Evolutionary conservation across 2,329 filamentous ascomycete genomes (phyloP).

Genomic region (Fusarium newnesense): DNA sequence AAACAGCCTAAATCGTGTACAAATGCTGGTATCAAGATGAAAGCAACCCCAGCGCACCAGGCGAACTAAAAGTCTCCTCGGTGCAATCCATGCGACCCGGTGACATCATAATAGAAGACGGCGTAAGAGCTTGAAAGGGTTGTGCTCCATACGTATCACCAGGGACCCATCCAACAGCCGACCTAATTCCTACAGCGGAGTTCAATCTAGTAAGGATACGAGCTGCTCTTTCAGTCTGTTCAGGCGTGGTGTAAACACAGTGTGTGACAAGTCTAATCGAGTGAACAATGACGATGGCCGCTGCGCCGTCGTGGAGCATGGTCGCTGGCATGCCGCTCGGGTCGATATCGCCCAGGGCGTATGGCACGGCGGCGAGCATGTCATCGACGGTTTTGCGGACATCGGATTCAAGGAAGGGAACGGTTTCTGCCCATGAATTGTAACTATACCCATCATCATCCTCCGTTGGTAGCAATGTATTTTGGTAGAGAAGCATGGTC

Average conservation of each 20-base stretch:
- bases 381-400: constrained; percentile 45
- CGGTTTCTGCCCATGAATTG: constrained; percentile 25
- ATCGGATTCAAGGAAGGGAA: constrained; percentile 39
- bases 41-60: not conserved
- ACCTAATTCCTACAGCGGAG: constrained; percentile 44
- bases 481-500: constrained; percentile 44
- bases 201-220: constrained; percentile 44
- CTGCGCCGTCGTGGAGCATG: constrained; percentile 46
- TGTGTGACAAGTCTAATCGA: constrained; percentile 47
- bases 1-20: not conserved
- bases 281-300: constrained; percentile 46
- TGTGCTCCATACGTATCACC: not conserved
- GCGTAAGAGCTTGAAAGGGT: not conserved
- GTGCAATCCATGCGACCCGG: not conserved
- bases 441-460: constrained; percentile 9
- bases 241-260: constrained; percentile 43
- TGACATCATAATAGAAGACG: not conserved
- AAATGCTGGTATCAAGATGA: constrained; percentile 9
- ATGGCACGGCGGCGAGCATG: constrained; percentile 47
- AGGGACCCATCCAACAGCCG: constrained; percentile 34
- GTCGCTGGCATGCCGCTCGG: constrained; percentile 33
- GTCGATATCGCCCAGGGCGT: constrained; percentile 46
- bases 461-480: constrained; percentile 12
- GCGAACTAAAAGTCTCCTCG: not conserved
- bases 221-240: constrained; percentile 37